phyloP scores from a whole-genome alignment of 2,329 filamentous ascomycete genomes.

The Colletotrichum tabaci region DNA sequence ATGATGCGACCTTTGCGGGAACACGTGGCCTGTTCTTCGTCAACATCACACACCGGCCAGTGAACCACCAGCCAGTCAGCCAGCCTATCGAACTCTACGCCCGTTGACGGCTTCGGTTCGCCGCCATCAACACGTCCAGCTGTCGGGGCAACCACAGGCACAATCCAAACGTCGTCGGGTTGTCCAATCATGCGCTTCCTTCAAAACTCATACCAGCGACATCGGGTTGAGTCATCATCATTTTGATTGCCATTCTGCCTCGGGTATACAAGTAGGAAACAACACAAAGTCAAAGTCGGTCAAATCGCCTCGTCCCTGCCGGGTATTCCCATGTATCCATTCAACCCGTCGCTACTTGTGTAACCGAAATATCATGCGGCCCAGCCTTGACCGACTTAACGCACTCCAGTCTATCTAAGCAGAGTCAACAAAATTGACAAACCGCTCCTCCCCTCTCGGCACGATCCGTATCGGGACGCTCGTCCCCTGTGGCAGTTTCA shows the following conservation, averaged over 20 bases:
- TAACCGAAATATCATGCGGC: not conserved
- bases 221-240: not conserved
- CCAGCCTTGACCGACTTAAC: not conserved
- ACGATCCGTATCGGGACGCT: conserved; percentile 79
- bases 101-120: not conserved
- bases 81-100: not conserved
- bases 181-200: not conserved
- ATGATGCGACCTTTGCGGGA: conserved; percentile 19
- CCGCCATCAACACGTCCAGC: conserved; percentile 1
- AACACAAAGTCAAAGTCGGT: not conserved
- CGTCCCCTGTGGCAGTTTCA: conserved; percentile 75
- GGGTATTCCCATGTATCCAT: conserved; percentile 13
- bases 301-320: not conserved
- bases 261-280: not conserved
- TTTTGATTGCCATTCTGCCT: not conserved
- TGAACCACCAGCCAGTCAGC: too few species aligned
- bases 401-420: conserved; percentile 22
- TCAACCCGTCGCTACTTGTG: not conserved
- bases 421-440: conserved; percentile 61
- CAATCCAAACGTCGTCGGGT: too few species aligned
- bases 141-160: conserved; percentile 30
- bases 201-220: too few species aligned
- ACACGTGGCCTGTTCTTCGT: not conserved
- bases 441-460: conserved; percentile 78
- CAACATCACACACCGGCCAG: not conserved